These are phyloP conservation scores for Penicillium paxilli DNA, from an alignment of 495 filamentous ascomycete species.

Conservation along the genomic window DNA sequence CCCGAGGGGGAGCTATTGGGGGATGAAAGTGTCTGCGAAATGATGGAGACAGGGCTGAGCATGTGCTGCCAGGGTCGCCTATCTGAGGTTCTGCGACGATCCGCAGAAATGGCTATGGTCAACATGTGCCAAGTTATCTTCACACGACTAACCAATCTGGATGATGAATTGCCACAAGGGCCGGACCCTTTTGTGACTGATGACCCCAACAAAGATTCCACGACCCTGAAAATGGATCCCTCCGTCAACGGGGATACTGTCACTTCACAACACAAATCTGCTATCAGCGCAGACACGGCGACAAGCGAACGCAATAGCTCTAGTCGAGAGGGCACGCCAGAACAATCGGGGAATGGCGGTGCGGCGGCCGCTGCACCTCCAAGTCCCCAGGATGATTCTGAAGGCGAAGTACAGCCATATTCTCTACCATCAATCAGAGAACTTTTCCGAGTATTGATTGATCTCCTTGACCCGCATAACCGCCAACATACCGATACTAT, in stretches of 20 bases:
- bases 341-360: constrained; percentile 37
- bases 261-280: constrained; percentile 46
- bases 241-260: constrained; percentile 72
- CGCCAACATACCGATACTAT: constrained; percentile 89
- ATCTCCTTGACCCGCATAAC: constrained; percentile 91
- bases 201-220: constrained; percentile 52
- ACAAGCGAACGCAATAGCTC: constrained; percentile 33
- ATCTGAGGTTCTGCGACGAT: constrained; percentile 85
- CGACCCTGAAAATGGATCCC: constrained; percentile 80
- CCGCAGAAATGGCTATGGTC: constrained; percentile 96
- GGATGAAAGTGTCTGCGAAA: constrained; percentile 96
- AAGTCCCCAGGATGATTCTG: constrained; percentile 34
- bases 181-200: constrained; percentile 53
- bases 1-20: constrained; percentile 88
- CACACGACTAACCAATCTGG: constrained; percentile 81
- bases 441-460: constrained; percentile 91
- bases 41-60: constrained; percentile 98
- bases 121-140: constrained; percentile 99
- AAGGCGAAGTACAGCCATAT: constrained; percentile 74
- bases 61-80: constrained; percentile 95
- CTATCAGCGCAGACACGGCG: constrained; percentile 43
- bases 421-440: constrained; percentile 92
- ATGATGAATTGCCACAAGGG: constrained; percentile 65
- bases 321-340: constrained; percentile 33
- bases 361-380: constrained; percentile 49